Evolutionary conservation across 306 rosid genomes (phyloP), one percentile per base, ranked within the genome.

Genomic region (Castanea sativa): DNA sequence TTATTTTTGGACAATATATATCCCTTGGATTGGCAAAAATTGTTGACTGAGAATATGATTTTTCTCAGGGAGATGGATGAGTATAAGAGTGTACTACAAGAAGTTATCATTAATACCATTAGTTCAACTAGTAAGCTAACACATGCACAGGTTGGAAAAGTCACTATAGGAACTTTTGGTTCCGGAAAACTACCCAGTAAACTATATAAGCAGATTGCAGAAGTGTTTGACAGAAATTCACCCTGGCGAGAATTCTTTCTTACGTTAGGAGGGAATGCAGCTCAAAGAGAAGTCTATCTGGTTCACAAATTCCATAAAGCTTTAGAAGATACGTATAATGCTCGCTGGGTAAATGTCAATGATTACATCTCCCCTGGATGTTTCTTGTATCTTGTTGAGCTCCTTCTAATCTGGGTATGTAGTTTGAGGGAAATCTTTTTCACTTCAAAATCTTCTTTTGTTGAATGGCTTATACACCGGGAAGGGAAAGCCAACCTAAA

Each of bases 371-470:
- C 94, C 55, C 96, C 97, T 3, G 69, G 76, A 57, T 89, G 89
- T 84, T 91, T 91, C 75, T 68, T 93, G 67, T 87, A 91, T 74
- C 94, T 93, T 29, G 73, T 89, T 14, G 97, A 93, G 73, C 93
- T 88, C 70, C 84, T 93, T 74, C 55, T 93, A 69, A 73, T 88
- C 3, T 73, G 74, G 57, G 79, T 83, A 55, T 81, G 80, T 9
- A 58, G 73, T 69, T 18, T 45, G 52, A 79, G 27, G 3, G 88
- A 88, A n/a, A 69, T 49, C 71, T 77, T 87, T 45, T 63, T 88
- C 78, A 78, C 91, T 13, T 81, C 96, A 55, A 85, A 84, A 71
- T 81, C 94, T 55, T 82, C 83, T 55, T 89, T 91, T 65, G 53
- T 74, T 53, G 96, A 93, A 59, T 93, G 94, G 97, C 80, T 93